phyloP scores from a whole-genome alignment of 2,329 filamentous ascomycete genomes.

The Colletotrichum spaethianum region DNA sequence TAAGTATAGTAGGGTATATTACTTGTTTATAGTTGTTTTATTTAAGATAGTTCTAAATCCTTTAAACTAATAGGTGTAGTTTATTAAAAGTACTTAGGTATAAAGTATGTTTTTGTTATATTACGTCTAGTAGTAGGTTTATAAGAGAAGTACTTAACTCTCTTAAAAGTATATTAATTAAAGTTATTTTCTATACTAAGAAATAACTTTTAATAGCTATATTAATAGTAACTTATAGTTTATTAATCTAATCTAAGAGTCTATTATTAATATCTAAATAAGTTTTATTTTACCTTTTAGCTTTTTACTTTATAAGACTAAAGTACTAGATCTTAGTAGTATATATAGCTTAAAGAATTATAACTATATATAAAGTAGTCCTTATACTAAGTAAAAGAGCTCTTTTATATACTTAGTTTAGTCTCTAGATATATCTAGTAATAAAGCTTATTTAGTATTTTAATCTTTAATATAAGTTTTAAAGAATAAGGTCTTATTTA shows the following conservation, averaged over 20 bases:
- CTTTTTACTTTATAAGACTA: neutral
- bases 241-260: no score
- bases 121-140: no score
- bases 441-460: neutral
- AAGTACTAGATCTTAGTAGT: neutral
- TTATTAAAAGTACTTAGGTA: neutral
- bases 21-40: no score
- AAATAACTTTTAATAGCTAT: neutral
- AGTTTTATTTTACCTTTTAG: no score
- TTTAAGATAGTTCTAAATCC: no score
- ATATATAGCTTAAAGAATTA: neutral
- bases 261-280: no score
- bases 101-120: neutral
- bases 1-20: no score
- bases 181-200: neutral
- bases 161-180: neutral
- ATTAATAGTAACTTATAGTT: neutral
- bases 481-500: neutral
- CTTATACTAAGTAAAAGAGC: neutral
- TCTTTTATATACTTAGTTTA: neutral
- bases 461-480: neutral
- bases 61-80: neutral
- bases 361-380: neutral
- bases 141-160: neutral
- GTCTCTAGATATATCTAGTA: neutral